Evolutionary conservation across 179 eudicot genomes (phyloP), one percentile per base, ranked within the genome.

Genomic region (Actinidia polygama): DNA sequence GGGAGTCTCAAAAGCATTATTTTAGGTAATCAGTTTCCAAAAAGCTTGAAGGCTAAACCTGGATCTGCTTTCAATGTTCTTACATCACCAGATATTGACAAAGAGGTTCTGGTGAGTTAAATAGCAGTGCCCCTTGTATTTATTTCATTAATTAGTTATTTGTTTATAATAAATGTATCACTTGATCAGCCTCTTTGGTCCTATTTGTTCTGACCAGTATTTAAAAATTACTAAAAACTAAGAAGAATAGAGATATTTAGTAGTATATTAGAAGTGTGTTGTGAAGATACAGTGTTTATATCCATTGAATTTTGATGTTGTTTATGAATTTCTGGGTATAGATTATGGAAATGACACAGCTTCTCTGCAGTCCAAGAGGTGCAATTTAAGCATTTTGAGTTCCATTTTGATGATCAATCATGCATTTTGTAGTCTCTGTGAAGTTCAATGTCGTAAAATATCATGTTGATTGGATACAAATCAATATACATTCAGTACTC

Each of bases 21-120:
- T 87, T 82, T 87, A 75, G 87, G 87, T 49, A 59, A 72, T 53
- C 68, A 67, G 36, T 81, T 79, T 44, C 84, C 78, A 57, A 88
- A 87, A 88, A 87, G 82, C 58, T 75, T 82, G 68, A 85, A 79
- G 68, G 63, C 75, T 76, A 91, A 87, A 79, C 87, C 89, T 58
- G 92, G 91, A 6, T 85, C 87, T 75, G 90, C 86, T 24, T 85
- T 21, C 77, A 89, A 92, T 88, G 85, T 93, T 89, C 88, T 92
- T 8, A 88, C 92, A 3, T 84, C 92, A n/a, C n/a, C n/a, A 40
- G 93, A 93, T 83, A 85, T 92, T 74, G 83, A 91, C 80, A 82
- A 86, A 79, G 91, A 93, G 57, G 12, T 88, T 63, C 19, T 91
- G 85, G 98, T 94, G 83, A 83, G 86, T 70, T 50, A 47, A 46